These are phyloP conservation scores for Gomphus bonarii DNA, from an alignment of 1,284 basidiomycete species.

Conservation along the genomic window DNA sequence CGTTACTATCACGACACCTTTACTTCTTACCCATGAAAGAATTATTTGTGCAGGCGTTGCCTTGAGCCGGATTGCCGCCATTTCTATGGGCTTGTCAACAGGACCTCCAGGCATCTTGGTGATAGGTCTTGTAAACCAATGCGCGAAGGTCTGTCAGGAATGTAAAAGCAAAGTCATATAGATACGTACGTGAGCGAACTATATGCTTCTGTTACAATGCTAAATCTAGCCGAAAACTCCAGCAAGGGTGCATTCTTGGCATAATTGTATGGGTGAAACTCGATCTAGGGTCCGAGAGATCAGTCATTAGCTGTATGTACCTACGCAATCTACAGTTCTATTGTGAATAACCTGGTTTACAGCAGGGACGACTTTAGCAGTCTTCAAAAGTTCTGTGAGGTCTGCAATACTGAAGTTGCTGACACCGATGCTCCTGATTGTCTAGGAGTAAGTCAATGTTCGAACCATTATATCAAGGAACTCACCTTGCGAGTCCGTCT, in stretches of 20 bases:
- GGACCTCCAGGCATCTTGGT: slow-evolving; percentile 61
- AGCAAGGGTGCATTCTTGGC: slow-evolving; percentile 41
- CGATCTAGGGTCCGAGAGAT: slow-evolving; percentile 30
- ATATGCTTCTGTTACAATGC: slow-evolving; percentile 66
- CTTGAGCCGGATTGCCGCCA: slow-evolving; percentile 45
- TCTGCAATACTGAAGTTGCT: slow-evolving; percentile 62
- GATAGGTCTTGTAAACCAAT: slow-evolving; percentile 40
- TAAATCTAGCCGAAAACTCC: slow-evolving; percentile 45
- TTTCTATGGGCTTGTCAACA: slow-evolving; percentile 52
- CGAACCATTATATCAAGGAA: not conserved
- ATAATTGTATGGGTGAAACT: slow-evolving; percentile 67
- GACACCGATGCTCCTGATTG: slow-evolving; percentile 69
- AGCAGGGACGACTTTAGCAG: slow-evolving; percentile 52
- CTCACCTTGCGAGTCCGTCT: slow-evolving; percentile 48
- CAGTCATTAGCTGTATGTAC: not conserved
- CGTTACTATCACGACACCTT: slow-evolving; percentile 61
- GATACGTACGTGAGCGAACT: slow-evolving; percentile 50
- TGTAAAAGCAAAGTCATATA: not conserved
- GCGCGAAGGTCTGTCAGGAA: not conserved
- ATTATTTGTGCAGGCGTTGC: slow-evolving; percentile 64
- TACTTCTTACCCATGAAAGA: slow-evolving; percentile 55
- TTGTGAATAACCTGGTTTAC: slow-evolving; percentile 65
- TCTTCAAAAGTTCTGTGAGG: slow-evolving; percentile 46
- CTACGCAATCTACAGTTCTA: too few relatives aligned
- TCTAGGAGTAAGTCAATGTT: not conserved